A percentile compares a stretch with the other conserved stretches of the same genome.
Evolutionary conservation across 176 grass and related monocot genomes (phyloP).

Genomic region (Paspalum vaginatum): DNA sequence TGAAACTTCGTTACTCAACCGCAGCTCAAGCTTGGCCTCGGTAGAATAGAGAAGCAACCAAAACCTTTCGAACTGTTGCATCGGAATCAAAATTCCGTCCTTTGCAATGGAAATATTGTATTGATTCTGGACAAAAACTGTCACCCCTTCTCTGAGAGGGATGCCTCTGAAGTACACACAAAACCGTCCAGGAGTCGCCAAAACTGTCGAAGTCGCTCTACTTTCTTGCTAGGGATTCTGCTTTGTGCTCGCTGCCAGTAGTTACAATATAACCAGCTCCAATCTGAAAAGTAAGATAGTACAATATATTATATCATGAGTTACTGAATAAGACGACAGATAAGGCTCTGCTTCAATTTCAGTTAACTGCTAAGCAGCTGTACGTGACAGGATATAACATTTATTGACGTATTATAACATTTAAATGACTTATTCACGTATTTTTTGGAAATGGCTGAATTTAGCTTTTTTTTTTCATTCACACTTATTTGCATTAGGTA

Average conservation of each 20-base stretch:
- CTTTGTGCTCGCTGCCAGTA: constrained; percentile 81
- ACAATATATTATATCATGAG: constrained; percentile 1
- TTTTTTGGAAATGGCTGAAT: no score
- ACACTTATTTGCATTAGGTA: no score
- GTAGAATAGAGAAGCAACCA: background rate
- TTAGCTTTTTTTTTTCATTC: no score
- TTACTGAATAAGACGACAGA: background rate
- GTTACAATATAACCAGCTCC: constrained; percentile 86
- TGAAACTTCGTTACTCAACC: background rate
- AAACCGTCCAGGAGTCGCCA: constrained; percentile 22
- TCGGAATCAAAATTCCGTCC: constrained; percentile 5
- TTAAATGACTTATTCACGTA: no score
- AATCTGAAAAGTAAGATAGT: constrained; percentile 58
- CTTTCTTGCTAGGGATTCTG: constrained; percentile 78
- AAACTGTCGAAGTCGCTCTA: constrained; percentile 47
- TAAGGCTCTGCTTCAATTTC: background rate
- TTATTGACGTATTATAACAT: no score
- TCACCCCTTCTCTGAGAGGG: background rate
- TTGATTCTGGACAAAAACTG: background rate
- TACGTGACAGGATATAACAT: no score
- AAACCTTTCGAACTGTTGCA: constrained; percentile 23
- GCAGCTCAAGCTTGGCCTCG: background rate
- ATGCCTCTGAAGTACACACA: constrained; percentile 35
- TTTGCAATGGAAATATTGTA: background rate
- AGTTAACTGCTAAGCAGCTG: background rate